Evolutionary conservation across 495 filamentous ascomycete genomes (phyloP).

Genomic region (Wilcoxina mikolae): DNA sequence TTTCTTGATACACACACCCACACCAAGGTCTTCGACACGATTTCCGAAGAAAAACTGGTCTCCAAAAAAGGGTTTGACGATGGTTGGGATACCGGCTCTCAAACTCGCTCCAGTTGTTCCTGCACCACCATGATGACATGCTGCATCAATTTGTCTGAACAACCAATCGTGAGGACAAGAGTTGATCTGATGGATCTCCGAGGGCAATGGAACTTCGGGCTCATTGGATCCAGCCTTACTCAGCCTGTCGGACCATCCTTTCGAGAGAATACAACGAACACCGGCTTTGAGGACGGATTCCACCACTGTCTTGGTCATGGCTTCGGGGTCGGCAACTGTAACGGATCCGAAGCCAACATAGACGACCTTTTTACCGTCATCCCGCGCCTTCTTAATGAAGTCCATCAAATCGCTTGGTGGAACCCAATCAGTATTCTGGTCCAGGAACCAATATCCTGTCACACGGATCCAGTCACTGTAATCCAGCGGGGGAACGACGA

Average conservation of each 20-base stretch:
- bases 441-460: slow-evolving; percentile 95
- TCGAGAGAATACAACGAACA: slow-evolving; percentile 86
- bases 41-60: slow-evolving; percentile 94
- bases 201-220: slow-evolving; percentile 57
- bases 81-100: slow-evolving; percentile 80
- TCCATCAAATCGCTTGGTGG: slow-evolving; percentile 58
- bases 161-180: slow-evolving; percentile 94
- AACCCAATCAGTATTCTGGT: slow-evolving; percentile 50
- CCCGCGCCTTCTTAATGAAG: slow-evolving; percentile 68
- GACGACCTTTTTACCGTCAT: slow-evolving; percentile 77
- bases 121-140: slow-evolving; percentile 84
- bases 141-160: slow-evolving; percentile 86
- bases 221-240: slow-evolving; percentile 36
- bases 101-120: slow-evolving; percentile 92
- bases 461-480: slow-evolving; percentile 96
- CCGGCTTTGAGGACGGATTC: slow-evolving; percentile 84
- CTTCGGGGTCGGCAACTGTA: slow-evolving; percentile 77
- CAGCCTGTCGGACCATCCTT: slow-evolving; percentile 96
- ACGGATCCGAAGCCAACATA: slow-evolving; percentile 97
- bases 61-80: slow-evolving; percentile 93
- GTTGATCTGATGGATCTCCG: slow-evolving; percentile 73
- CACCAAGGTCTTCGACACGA: slow-evolving; percentile 79
- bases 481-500: slow-evolving; percentile 83
- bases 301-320: slow-evolving; percentile 76
- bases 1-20: slow-evolving; percentile 79